Base-by-base conservation (phyloP, 768 basidiomycete genomes). In the Postia placenta region DNA sequence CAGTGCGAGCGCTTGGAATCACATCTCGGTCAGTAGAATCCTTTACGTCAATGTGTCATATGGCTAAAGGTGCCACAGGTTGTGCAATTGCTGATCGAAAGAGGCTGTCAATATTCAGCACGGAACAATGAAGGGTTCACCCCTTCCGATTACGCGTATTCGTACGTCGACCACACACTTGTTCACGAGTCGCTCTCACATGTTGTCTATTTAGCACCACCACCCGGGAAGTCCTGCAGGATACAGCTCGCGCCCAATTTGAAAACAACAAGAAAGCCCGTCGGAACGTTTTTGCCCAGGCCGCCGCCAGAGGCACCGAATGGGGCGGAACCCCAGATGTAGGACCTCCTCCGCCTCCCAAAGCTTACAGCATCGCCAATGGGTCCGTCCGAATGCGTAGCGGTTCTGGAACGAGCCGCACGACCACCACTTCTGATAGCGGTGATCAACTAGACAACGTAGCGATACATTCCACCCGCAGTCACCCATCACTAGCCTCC, bases 71-170 rank as follows among this genome's bases (percentile, higher is more conserved):
- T 46, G 22, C 25, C 27, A 15, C 60, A 91, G 80, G 78, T 91
- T 38, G 84, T 95, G 5, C 88, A 88, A 66, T 67, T 92, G 14
- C 74, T 97, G 41, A 88, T 97, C 51, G 90, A 93, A 64, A 75
- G 88, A 51, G 92, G 94, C 0, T 94, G 91, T 59, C 85, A 85
- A 59, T 90, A 81, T 63, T 71, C 79, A 23, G 84, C 83, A 19
- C 79, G 85, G 54, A 97, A 97, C 63, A 92, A 92, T 51, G 82
- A 90, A 53, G 92, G 92, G 0, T 96, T 92, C 64, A 90, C 88
- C 9, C 85, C 94, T 9, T 83, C 85, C 0, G 94, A 97, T 68
- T 96, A 94, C 65, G 91, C 93, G 14, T 96, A 90, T 64, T 89
- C 87, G 80, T 88, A 61, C 51, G 85, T 74, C 28, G 39, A 47